Evolutionary conservation across 2,329 filamentous ascomycete species (phyloP).

Genomic region (Akanthomyces muscarius): DNA sequence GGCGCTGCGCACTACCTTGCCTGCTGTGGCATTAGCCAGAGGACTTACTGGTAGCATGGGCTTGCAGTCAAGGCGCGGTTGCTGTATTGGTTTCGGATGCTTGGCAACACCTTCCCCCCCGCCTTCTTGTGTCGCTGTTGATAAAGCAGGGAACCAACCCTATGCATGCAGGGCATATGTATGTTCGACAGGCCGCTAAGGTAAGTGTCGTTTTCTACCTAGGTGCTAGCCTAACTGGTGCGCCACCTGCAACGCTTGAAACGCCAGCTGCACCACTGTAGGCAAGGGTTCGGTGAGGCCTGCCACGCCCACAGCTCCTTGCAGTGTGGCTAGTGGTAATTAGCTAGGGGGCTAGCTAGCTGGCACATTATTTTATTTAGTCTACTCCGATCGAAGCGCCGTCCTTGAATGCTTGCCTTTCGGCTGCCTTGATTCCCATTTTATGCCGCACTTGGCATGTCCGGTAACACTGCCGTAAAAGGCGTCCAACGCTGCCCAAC

Average conservation of each 20-base stretch:
- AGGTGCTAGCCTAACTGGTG: neutral
- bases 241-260: neutral
- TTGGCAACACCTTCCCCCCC: neutral
- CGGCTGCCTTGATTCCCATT: neutral
- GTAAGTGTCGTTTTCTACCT: neutral
- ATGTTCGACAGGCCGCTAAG: neutral
- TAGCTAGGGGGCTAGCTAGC: too few species aligned
- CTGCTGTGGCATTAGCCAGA: neutral
- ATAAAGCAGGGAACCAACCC: neutral
- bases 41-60: neutral
- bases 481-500: neutral
- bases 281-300: neutral
- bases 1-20: neutral
- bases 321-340: neutral
- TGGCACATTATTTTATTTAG: neutral
- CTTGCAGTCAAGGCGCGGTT: neutral
- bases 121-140: neutral
- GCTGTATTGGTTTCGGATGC: neutral
- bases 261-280: neutral
- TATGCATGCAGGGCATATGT: neutral
- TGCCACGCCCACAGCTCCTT: neutral
- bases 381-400: neutral
- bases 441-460: slow-evolving; percentile 2
- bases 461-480: neutral
- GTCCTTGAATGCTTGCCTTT: too few species aligned